These are phyloP conservation scores for Cucurbita pepo DNA, from an alignment of 306 rosid species.

Conservation along the genomic window DNA sequence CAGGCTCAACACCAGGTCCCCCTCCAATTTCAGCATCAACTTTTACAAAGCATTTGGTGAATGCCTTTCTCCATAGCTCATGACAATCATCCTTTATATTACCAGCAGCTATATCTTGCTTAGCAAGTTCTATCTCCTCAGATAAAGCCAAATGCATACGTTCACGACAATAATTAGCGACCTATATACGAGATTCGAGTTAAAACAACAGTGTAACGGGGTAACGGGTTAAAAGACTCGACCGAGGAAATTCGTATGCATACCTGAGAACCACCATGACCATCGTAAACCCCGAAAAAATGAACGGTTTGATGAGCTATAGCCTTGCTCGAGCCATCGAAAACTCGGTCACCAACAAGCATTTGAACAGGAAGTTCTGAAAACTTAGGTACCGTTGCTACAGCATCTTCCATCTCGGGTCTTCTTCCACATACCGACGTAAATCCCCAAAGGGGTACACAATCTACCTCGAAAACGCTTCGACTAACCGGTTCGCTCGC, in stretches of 20 bases:
- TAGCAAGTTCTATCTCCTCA: conserved; percentile 54
- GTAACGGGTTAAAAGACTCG: not conserved
- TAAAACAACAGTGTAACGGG: not conserved
- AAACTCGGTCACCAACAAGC: conserved; percentile 46
- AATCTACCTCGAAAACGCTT: conserved; percentile 78
- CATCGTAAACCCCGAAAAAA: conserved; percentile 85
- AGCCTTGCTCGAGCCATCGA: conserved; percentile 42
- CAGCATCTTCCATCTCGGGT: conserved; percentile 90
- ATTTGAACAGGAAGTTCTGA: conserved; percentile 55
- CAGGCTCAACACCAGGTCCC: conserved; percentile 32
- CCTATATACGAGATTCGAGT: conserved; percentile 23
- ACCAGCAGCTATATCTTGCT: conserved; percentile 29
- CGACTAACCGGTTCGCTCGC: conserved; percentile 31
- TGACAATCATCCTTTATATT: conserved; percentile 34
- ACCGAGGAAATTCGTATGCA: not conserved
- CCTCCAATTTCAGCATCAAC: conserved; percentile 85
- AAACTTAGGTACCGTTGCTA: conserved; percentile 40
- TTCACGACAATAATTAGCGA: conserved; percentile 68
- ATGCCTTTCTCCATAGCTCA: conserved; percentile 58
- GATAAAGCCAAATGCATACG: conserved; percentile 65
- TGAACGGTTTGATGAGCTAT: conserved; percentile 42
- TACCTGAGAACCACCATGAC: conserved; percentile 91
- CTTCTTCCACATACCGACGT: conserved; percentile 64
- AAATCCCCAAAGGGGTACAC: conserved; percentile 69
- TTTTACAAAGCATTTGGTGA: conserved; percentile 59